phyloP scores from a whole-genome alignment of 2,329 filamentous ascomycete species.

The Fonsecaea erecta region DNA sequence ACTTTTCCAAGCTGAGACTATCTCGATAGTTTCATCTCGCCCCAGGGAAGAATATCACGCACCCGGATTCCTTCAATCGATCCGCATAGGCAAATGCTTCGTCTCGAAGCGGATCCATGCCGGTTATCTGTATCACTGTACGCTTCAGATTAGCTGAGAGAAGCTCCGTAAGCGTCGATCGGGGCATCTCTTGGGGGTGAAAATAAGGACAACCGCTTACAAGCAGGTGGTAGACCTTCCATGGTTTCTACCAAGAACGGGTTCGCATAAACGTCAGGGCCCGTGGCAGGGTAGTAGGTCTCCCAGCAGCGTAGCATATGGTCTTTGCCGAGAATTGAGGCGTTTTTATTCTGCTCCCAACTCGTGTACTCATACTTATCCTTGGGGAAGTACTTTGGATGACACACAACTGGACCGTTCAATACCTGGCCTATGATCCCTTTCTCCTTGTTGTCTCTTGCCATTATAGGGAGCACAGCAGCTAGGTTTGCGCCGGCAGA shows the following conservation, averaged over 20 bases:
- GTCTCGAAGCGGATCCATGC: constrained; percentile 3
- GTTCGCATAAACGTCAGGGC: neutral
- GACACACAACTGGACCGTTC: constrained; percentile 13
- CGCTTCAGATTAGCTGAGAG: neutral
- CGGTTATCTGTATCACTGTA: constrained; percentile 4
- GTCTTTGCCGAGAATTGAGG: constrained; percentile 2
- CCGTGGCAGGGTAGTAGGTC: neutral
- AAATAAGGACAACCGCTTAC: neutral
- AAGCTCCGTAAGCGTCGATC: neutral
- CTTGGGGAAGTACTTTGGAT: constrained; percentile 17
- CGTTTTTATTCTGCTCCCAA: constrained; percentile 12
- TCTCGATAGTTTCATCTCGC: neutral
- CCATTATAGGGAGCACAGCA: constrained; percentile 3
- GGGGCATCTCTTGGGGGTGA: neutral
- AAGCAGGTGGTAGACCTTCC: neutral
- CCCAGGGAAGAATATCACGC: neutral
- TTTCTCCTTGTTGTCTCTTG: neutral
- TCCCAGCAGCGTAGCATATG: constrained; percentile 6
- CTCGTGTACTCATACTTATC: constrained; percentile 19
- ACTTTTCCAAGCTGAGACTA: neutral
- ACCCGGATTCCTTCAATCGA: neutral
- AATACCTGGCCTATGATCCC: constrained; percentile 12
- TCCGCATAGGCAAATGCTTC: constrained; percentile 8
- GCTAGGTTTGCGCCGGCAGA: constrained; percentile 5
- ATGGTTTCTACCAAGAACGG: neutral